Evolutionary conservation across 1,139 yeast genomes (phyloP).

Genomic region (Zygoascus sp.): DNA sequence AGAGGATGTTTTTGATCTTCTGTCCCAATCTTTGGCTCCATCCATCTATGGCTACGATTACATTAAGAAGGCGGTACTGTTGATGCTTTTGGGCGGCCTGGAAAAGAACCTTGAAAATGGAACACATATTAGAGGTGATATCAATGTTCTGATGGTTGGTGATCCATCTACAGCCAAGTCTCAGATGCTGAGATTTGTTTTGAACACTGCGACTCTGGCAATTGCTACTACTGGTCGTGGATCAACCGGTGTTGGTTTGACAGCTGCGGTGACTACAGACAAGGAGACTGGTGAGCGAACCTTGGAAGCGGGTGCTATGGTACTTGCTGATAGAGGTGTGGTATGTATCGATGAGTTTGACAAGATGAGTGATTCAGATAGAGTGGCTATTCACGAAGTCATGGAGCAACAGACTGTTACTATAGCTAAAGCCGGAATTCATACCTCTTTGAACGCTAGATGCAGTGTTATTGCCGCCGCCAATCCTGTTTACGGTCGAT

Average conservation of each 20-base stretch:
- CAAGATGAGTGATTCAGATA: slow-evolving; percentile 93
- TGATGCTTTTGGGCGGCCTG: slow-evolving; percentile 90
- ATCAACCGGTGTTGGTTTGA: slow-evolving; percentile 98
- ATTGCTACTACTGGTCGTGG: slow-evolving; percentile 99
- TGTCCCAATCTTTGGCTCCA: slow-evolving; percentile 88
- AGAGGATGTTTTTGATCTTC: slow-evolving; percentile 66
- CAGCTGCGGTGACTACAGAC: slow-evolving; percentile 97
- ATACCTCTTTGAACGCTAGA: slow-evolving; percentile 92
- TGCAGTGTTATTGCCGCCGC: slow-evolving; percentile 99
- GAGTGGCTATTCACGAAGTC: slow-evolving; percentile 98
- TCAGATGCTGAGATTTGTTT: slow-evolving; percentile 86
- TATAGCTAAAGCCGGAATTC: slow-evolving; percentile 97
- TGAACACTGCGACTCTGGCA: slow-evolving; percentile 91
- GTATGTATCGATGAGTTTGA: slow-evolving; percentile 99
- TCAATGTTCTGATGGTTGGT: slow-evolving; percentile 93
- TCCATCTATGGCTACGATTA: slow-evolving; percentile 91
- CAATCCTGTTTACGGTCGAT: slow-evolving; percentile 95
- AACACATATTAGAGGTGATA: slow-evolving; percentile 96
- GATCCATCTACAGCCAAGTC: slow-evolving; percentile 99
- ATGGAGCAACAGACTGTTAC: slow-evolving; percentile 99
- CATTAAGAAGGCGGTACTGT: slow-evolving; percentile 83
- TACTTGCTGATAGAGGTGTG: slow-evolving; percentile 92
- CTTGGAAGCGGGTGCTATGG: slow-evolving; percentile 99
- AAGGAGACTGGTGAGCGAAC: slow-evolving; percentile 96
- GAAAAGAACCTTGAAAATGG: slow-evolving; percentile 95